A percentile compares a stretch with the other conserved stretches of the same genome.
These are phyloP conservation scores for Cryptosporidium parvum DNA, from an alignment of 169 alveolate species.

Conservation along the genomic window DNA sequence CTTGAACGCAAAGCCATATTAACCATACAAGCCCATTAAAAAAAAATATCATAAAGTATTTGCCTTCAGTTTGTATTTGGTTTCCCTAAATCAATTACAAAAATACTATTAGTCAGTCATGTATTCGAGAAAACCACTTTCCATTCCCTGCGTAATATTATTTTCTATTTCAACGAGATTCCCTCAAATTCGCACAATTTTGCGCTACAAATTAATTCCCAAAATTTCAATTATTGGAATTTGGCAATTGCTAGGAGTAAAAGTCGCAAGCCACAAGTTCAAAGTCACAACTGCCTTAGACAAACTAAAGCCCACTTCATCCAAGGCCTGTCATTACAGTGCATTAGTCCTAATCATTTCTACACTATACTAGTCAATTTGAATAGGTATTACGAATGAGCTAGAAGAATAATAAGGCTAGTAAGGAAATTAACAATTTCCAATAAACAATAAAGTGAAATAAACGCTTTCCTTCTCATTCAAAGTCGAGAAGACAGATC, in stretches of 20 bases:
- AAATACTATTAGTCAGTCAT: background rate
- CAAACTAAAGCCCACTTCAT: no score
- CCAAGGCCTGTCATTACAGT: no score
- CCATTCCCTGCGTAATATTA: background rate
- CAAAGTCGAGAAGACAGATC: background rate
- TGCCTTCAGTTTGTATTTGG: background rate
- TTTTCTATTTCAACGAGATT: background rate
- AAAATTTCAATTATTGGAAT: background rate
- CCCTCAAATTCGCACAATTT: background rate
- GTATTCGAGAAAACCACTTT: background rate
- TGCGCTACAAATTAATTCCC: background rate
- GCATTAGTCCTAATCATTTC: background rate
- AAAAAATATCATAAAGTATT: background rate
- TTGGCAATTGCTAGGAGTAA: no score
- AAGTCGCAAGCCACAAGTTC: background rate
- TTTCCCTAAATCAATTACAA: background rate
- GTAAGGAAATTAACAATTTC: no score
- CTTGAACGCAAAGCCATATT: slow-evolving; percentile 10
- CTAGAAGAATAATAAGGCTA: background rate
- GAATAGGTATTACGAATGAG: background rate
- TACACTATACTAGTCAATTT: no score
- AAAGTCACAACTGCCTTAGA: background rate
- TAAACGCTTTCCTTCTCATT: background rate
- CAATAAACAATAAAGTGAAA: no score
- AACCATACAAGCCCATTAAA: background rate